phyloP scores from a whole-genome alignment of 306 rosid genomes.

The Potentilla sterilis region DNA sequence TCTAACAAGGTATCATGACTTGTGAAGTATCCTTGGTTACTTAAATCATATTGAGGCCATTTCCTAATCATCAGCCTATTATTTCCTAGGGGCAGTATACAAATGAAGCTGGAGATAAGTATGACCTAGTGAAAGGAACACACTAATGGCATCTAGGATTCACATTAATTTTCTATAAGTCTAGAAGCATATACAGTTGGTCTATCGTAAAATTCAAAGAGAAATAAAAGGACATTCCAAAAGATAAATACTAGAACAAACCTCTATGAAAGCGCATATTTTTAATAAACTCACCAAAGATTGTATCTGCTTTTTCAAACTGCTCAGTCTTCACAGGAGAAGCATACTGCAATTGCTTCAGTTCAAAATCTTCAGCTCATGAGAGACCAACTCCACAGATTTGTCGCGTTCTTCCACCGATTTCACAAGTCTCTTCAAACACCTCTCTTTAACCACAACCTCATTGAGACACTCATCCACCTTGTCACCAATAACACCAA shows the following conservation, averaged over 20 bases:
- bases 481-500: conserved; percentile 2
- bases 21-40: background rate
- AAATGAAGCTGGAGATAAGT: background rate
- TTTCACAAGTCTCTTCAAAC: too few relatives aligned
- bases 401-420: too few relatives aligned
- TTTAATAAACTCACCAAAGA: conserved; percentile 32
- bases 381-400: too few relatives aligned
- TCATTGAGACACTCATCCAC: conserved; percentile 26
- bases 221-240: background rate
- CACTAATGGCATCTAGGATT: background rate
- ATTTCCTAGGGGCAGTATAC: background rate
- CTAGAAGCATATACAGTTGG: background rate
- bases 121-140: background rate
- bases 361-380: conserved; percentile 11
- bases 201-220: conserved; percentile 11
- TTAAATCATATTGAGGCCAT: background rate
- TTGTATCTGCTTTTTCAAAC: conserved; percentile 12
- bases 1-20: background rate
- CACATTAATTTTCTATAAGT: background rate
- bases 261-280: background rate
- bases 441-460: background rate
- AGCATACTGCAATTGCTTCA: conserved; percentile 20
- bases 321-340: background rate
- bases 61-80: background rate
- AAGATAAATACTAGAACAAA: background rate